Evolutionary conservation across 352 stramenopile genomes (phyloP).

Genomic region (Stephanocyclus meneghinianus): DNA sequence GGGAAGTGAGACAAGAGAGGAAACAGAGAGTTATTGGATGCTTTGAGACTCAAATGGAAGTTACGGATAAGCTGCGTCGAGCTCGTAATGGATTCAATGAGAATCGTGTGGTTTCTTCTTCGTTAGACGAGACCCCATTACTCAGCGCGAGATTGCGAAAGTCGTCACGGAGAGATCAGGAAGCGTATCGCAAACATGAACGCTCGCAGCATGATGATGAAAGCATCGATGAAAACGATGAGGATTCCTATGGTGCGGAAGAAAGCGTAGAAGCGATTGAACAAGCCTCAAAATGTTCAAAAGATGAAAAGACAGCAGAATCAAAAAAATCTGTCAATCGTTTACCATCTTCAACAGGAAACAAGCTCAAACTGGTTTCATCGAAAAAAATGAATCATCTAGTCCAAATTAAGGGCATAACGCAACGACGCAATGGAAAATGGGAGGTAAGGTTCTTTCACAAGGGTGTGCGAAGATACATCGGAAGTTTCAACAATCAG

Average conservation of each 20-base stretch:
- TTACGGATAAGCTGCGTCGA: background rate
- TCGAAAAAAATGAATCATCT: background rate
- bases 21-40: constrained; percentile 5
- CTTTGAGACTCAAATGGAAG: background rate
- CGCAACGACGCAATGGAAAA: background rate
- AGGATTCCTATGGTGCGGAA: too few species aligned
- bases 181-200: background rate
- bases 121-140: background rate
- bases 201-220: background rate
- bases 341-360: background rate
- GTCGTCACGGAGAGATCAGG: background rate
- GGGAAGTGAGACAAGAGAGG: background rate
- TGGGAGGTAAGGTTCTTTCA: background rate
- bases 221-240: too few species aligned
- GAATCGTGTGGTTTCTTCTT: background rate
- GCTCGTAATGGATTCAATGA: background rate
- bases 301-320: too few species aligned
- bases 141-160: background rate
- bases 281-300: too few species aligned
- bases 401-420: background rate
- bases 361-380: background rate
- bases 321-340: background rate
- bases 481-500: background rate
- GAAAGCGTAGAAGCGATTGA: too few species aligned
- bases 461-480: background rate